phyloP scores from a whole-genome alignment of 129 eudicot genomes.

The Oenanthe sinensis region DNA sequence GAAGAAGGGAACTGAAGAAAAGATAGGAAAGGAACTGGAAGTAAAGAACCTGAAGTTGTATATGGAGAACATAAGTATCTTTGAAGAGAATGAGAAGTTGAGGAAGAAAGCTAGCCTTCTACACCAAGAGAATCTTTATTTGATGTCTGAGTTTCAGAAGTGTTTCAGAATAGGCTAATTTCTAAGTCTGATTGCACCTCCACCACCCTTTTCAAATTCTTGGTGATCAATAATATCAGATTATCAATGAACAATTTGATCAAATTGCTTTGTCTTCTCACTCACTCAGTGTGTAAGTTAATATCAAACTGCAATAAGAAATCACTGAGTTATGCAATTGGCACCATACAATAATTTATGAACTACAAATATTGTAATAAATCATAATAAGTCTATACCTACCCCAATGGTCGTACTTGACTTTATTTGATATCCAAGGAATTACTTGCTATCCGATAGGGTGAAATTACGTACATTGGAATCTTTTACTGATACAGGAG shows the following conservation, averaged over 20 bases:
- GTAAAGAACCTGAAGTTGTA: constrained; percentile 72
- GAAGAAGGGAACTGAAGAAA: constrained; percentile 28
- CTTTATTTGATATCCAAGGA: not conserved
- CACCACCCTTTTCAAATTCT: constrained; percentile 20
- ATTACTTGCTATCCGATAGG: not conserved
- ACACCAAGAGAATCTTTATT: constrained; percentile 50
- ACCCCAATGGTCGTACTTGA: not conserved
- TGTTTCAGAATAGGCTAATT: constrained; percentile 30
- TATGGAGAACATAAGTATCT: constrained; percentile 59
- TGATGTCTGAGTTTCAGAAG: constrained; percentile 38
- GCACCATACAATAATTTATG: not conserved
- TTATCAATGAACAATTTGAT: not conserved
- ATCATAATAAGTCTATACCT: not conserved
- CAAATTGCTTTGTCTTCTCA: not conserved
- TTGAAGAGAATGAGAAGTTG: constrained; percentile 57
- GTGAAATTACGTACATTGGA: not conserved
- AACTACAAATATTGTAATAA: not conserved
- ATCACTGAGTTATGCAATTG: not conserved
- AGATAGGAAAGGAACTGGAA: constrained; percentile 36
- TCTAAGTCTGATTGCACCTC: constrained; percentile 14
- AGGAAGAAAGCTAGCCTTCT: constrained; percentile 59
- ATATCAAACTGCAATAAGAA: constrained; percentile 2
- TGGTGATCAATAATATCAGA: constrained; percentile 7
- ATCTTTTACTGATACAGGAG: not conserved
- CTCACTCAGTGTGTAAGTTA: not conserved